Percentiles rank a stretch among this genome's conserved stretches.
Conservation (phyloP, 768 basidiomycete species). For the Pilatotrama ljubarskyi region DNA sequence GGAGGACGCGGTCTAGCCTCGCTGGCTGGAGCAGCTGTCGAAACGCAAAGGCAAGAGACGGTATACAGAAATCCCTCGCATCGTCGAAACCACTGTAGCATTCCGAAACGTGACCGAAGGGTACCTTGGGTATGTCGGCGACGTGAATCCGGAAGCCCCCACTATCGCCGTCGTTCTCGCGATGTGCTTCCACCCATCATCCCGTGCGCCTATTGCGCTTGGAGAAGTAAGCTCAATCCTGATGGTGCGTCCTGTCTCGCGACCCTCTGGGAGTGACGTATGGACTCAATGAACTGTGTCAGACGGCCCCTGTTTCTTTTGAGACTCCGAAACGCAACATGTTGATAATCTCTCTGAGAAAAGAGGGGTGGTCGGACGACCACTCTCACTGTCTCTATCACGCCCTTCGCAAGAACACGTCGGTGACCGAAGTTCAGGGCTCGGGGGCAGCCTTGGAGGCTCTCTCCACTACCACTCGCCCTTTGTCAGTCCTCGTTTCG, state of each 20-base stretch:
- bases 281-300: too few relatives aligned
- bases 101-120: constrained; percentile 23
- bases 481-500: constrained; percentile 36
- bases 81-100: constrained; percentile 27
- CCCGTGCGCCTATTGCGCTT: too few relatives aligned
- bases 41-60: constrained; percentile 21
- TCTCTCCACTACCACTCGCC: constrained; percentile 1
- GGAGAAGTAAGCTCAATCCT: too few relatives aligned
- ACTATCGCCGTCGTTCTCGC: not conserved
- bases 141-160: constrained; percentile 33
- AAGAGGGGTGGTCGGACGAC: constrained; percentile 4
- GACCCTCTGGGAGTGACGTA: too few relatives aligned
- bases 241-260: too few relatives aligned
- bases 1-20: too few relatives aligned
- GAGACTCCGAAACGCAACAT: constrained; percentile 2
- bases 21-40: too few relatives aligned
- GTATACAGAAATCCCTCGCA: not conserved
- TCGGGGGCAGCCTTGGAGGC: not conserved
- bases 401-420: constrained; percentile 9
- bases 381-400: constrained; percentile 4
- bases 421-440: not conserved
- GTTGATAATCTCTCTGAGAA: constrained; percentile 10
- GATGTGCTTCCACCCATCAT: not conserved
- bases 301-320: too few relatives aligned
- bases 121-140: constrained; percentile 39